phyloP scores from a whole-genome alignment of 768 basidiomycete genomes.

The Psilocybe subaeruginosa region DNA sequence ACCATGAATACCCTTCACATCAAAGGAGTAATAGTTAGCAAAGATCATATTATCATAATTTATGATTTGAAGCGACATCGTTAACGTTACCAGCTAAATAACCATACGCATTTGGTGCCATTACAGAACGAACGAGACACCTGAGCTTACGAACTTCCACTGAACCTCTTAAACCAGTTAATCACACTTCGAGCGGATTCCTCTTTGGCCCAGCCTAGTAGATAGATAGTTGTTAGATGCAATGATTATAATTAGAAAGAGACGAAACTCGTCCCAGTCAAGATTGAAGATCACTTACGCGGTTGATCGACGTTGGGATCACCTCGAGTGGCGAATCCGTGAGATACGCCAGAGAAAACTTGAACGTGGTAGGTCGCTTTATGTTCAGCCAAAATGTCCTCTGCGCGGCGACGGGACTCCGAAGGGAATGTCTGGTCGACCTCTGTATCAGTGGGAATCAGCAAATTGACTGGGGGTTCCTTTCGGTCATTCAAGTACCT shows the following conservation, averaged over 20 bases:
- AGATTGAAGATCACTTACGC: slow-evolving; percentile 29
- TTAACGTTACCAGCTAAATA: too few relatives aligned
- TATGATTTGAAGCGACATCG: too few relatives aligned
- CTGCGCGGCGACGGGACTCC: slow-evolving; percentile 54
- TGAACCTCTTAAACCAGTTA: slow-evolving; percentile 55
- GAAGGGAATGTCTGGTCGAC: slow-evolving; percentile 55
- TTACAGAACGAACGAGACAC: not conserved
- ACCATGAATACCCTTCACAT: too few relatives aligned
- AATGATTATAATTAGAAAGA: too few relatives aligned
- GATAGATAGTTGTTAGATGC: not conserved
- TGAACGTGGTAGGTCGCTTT: slow-evolving; percentile 61
- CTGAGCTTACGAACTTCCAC: not conserved
- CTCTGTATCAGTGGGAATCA: slow-evolving; percentile 39
- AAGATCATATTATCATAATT: too few relatives aligned
- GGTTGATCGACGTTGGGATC: slow-evolving; percentile 42
- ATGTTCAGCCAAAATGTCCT: slow-evolving; percentile 54
- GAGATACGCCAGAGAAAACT: slow-evolving; percentile 51
- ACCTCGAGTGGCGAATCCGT: slow-evolving; percentile 54
- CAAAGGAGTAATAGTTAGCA: too few relatives aligned
- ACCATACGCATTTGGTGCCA: too few relatives aligned
- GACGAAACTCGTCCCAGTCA: not conserved
- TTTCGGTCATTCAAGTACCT: slow-evolving; percentile 28
- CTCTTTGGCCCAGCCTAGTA: slow-evolving; percentile 62
- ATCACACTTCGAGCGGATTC: slow-evolving; percentile 54
- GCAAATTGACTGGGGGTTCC: not conserved